Conservation (phyloP, 2,329 filamentous ascomycete species). For the Beauveria rudraprayagi region DNA sequence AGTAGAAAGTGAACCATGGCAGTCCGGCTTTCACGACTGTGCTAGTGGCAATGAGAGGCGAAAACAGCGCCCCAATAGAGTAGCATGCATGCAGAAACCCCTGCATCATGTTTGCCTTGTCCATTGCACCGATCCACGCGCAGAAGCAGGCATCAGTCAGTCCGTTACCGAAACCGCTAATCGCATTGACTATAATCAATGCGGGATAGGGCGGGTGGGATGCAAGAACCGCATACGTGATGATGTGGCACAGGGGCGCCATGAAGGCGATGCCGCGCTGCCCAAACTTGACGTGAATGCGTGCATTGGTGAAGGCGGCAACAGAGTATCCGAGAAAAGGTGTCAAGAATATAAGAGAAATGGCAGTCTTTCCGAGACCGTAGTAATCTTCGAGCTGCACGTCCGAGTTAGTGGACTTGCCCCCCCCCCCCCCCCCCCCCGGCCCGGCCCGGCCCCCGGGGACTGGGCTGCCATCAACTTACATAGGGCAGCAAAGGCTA, state of each 20-base stretch:
- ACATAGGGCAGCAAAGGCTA: constrained; percentile 34
- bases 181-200: constrained; percentile 51
- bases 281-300: constrained; percentile 51
- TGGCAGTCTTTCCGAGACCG: constrained; percentile 47
- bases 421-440: too few species aligned
- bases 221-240: constrained; percentile 52
- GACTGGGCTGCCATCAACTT: constrained; percentile 9
- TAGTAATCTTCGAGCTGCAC: constrained; percentile 53
- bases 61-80: constrained; percentile 54
- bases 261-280: constrained; percentile 60
- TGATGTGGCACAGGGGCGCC: constrained; percentile 51
- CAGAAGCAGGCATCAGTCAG: constrained; percentile 46
- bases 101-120: constrained; percentile 58
- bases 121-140: constrained; percentile 54
- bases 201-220: constrained; percentile 58
- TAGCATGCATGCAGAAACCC: constrained; percentile 60
- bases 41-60: constrained; percentile 57
- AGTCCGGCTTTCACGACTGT: constrained; percentile 53
- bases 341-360: constrained; percentile 56
- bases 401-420: background rate
- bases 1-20: constrained; percentile 64
- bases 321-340: constrained; percentile 56
- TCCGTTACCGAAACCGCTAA: constrained; percentile 62
- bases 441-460: background rate
- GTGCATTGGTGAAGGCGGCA: constrained; percentile 53